Evolutionary conservation across 805 yeast genomes (phyloP), one percentile per base, ranked within the genome.

Genomic region (Lachancea thermotolerans): DNA sequence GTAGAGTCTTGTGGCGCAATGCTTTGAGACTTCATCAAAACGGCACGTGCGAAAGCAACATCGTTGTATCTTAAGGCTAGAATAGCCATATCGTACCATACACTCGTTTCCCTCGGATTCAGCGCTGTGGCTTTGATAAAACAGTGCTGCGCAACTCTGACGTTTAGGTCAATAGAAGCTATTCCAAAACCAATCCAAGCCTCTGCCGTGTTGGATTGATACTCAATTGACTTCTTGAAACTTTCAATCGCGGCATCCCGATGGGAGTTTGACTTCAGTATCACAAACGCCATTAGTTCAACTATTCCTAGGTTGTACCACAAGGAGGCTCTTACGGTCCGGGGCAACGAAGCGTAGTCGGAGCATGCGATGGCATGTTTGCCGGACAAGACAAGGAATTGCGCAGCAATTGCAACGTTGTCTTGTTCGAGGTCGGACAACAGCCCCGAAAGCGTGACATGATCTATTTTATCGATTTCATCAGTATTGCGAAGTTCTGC

Each of bases 91-190:
- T 87, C 86, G 12, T 81, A 74, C 96, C 97, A 93, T 4, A 81
- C 74, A 14, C 67, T 67, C 3, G 82, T 76, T 45, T 85, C 85
- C 43, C 78, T 77, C 6, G 85, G 77, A 39, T 85, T 82, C 34
- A 89, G 64, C 0, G 85, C 72, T 2, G 81, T 66, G 0, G 97
- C 90, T 50, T 86, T 83, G 54, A 93, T 85, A 55, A 85, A 87
- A 61, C 96, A 88, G 66, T 93, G 99, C 64, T 93, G 99, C 0
- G 97, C 72, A 6, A 87, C 84, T 39, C 76, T 74, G 0, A 91
- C 81, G 51, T 79, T 84, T 3, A 71, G 64, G 2, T 78, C 66
- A 44, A 81, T 72, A 7, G 87, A 77, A 0, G 89, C 84, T 46
- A 83, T 74, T 11, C 98, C 99, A 27, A 91, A 69, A 0, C 85